These are phyloP conservation scores for Pleurotus eryngii DNA, from an alignment of 768 basidiomycete genomes.

Conservation along the genomic window DNA sequence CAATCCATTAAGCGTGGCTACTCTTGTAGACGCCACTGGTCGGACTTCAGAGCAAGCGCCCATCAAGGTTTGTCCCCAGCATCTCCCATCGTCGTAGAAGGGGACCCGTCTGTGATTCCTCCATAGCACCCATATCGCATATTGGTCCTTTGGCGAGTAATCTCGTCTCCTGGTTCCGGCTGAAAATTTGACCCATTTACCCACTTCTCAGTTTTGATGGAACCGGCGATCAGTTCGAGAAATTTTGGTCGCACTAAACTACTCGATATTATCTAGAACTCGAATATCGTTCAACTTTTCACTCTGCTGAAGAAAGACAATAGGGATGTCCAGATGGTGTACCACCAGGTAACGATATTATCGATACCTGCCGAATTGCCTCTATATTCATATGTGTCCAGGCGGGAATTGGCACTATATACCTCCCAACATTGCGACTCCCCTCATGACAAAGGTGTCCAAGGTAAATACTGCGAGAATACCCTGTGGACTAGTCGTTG, in stretches of 20 bases:
- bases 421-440: constrained; percentile 31
- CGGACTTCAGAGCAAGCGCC: constrained; percentile 4
- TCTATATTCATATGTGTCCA: neutral
- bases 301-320: constrained; percentile 52
- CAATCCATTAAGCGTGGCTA: neutral
- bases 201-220: neutral
- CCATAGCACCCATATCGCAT: constrained; percentile 36
- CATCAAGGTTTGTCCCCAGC: neutral
- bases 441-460: constrained; percentile 31
- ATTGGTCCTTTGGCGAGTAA: constrained; percentile 54
- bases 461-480: constrained; percentile 25
- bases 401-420: constrained; percentile 28
- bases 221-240: constrained; percentile 38
- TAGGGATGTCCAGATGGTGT: constrained; percentile 48
- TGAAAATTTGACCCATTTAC: neutral
- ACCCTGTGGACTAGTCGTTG: neutral
- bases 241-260: too few relatives aligned
- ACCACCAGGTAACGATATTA: constrained; percentile 43
- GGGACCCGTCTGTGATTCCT: constrained; percentile 34
- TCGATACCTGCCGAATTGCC: neutral
- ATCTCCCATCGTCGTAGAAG: neutral
- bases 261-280: constrained; percentile 25
- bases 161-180: neutral
- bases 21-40: neutral
- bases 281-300: constrained; percentile 51